Evolutionary conservation across 2,329 filamentous ascomycete genomes (phyloP), one percentile per base, ranked within the genome.

Genomic region (Aspergillus quadrilineatus): DNA sequence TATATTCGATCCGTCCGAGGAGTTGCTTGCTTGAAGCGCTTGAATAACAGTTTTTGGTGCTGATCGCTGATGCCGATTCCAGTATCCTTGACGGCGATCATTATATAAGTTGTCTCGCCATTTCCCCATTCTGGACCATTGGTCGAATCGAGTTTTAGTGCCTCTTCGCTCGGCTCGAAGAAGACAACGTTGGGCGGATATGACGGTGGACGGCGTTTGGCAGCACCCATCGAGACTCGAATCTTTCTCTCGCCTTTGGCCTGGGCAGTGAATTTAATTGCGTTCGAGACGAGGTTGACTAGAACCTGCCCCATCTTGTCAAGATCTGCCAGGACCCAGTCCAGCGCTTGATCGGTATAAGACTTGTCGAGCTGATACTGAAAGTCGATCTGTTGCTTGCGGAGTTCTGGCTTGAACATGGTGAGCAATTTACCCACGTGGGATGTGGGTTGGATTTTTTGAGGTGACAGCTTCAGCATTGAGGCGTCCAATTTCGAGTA

Each of bases 241-340:
- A 85, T 82, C 1, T 50, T 58, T 26, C 68, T 65, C 26, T 57
- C 43, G 6, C 37, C 46, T 9, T 28, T 5, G 2, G 54, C 43
- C 26, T 51, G 32, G 1, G 79, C 78, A 15, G 90, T 93, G 67
- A 92, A 93, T 65, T 93, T 93, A 70, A 93, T 86, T 0, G 89
- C 88, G 65, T 93, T 93, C 6, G 89, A 90, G 7, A 89, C 82
- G 1, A 93, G 79, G 64, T 93, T 93, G 69, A 93, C 91, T 3
- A 92, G 77, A 0, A 92, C 87, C 71, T 93, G 89, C 50, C 89
- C 82, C 49, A 93, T 85, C 26, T 89, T 82, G 14, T 86, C 88
- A 0, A 89, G 87, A 68, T 93, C 90, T 29, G 91, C 74, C 50
- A 78, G 77, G 10, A 92, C 83, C 79, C 85, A 91, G 36, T 88